Conservation (phyloP, 108 stramenopile genomes). For the Stephanodiscus triporus region DNA sequence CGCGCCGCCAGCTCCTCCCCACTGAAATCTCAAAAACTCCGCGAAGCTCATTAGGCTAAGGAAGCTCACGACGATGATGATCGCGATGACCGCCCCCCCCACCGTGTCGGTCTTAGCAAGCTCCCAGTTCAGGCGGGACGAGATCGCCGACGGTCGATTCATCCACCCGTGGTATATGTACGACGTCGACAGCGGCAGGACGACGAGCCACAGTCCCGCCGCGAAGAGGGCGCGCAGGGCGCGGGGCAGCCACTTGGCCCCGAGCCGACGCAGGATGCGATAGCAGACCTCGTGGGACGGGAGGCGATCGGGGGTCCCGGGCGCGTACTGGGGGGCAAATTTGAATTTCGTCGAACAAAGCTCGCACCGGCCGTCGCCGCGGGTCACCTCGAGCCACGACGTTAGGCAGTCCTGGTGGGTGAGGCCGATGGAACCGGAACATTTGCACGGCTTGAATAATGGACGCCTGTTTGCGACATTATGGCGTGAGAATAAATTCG, state of each 20-base stretch:
- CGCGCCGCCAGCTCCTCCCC: constrained; percentile 21
- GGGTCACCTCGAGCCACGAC: constrained; percentile 84
- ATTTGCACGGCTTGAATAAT: constrained; percentile 85
- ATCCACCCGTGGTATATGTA: constrained; percentile 93
- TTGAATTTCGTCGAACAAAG: constrained; percentile 83
- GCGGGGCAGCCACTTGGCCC: constrained; percentile 82
- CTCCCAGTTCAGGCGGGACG: constrained; percentile 55
- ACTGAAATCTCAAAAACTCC: constrained; percentile 89
- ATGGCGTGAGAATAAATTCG: not conserved
- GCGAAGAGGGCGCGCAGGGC: constrained; percentile 63
- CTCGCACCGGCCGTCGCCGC: constrained; percentile 81
- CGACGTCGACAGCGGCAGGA: constrained; percentile 82
- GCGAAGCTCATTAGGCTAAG: constrained; percentile 93
- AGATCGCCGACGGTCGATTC: constrained; percentile 66
- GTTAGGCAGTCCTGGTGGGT: constrained; percentile 92
- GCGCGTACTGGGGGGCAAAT: constrained; percentile 83
- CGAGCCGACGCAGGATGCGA: constrained; percentile 65
- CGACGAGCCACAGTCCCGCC: constrained; percentile 76
- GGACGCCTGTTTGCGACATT: constrained; percentile 53
- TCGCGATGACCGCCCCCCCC: constrained; percentile 80
- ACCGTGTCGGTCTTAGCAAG: constrained; percentile 67
- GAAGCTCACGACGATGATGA: constrained; percentile 85
- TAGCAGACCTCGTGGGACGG: constrained; percentile 64
- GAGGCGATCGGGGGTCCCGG: constrained; percentile 78
- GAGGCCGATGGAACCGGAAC: constrained; percentile 89